Conservation (phyloP, 2,329 filamentous ascomycete genomes). For the Aspergillus transmontanensis region DNA sequence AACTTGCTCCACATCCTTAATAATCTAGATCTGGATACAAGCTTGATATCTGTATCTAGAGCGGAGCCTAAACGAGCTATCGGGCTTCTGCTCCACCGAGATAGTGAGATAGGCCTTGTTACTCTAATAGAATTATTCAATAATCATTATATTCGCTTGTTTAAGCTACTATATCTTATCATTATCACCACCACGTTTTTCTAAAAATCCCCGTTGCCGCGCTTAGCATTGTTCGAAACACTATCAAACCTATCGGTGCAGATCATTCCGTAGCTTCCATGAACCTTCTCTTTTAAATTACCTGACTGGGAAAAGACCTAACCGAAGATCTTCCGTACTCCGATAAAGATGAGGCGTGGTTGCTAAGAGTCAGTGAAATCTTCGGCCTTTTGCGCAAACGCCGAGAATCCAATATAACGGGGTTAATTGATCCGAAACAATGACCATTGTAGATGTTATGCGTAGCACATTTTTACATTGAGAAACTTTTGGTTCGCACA, state of each 20-base stretch:
- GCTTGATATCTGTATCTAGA: neutral
- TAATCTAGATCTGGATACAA: conserved; percentile 1
- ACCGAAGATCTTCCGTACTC: neutral
- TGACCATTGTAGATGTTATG: neutral
- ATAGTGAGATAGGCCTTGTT: neutral
- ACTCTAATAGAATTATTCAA: conserved; percentile 1
- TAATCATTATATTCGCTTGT: neutral
- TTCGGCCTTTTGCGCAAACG: neutral
- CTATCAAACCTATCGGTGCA: neutral
- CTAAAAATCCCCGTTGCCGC: neutral
- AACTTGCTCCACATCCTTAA: neutral
- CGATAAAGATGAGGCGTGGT: neutral
- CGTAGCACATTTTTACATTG: neutral
- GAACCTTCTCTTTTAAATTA: neutral
- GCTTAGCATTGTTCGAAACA: neutral
- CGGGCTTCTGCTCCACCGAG: neutral
- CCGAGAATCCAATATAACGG: neutral
- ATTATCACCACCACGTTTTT: neutral
- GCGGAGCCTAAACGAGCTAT: neutral
- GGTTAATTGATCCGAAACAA: neutral
- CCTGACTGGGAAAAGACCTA: neutral
- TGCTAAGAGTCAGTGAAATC: neutral
- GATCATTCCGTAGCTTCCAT: neutral
- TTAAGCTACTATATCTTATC: neutral
- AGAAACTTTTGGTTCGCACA: neutral